These are phyloP conservation scores for Monascus ruber DNA, from an alignment of 2,329 filamentous ascomycete genomes.

Conservation along the genomic window DNA sequence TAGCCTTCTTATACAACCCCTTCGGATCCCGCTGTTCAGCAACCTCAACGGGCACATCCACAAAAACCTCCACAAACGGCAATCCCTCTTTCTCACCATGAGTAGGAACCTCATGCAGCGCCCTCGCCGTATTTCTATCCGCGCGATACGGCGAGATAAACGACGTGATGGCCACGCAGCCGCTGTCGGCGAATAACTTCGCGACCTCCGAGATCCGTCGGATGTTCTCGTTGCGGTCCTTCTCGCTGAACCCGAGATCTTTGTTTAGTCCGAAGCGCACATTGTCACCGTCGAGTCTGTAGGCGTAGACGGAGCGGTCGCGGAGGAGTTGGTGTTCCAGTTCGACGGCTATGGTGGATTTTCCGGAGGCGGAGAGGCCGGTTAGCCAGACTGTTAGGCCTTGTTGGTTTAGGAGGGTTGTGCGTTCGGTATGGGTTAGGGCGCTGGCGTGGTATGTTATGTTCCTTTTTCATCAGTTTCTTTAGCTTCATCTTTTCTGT, in stretches of 20 bases:
- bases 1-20: conserved; percentile 94
- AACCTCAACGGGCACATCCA: conserved; percentile 82
- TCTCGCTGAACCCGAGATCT: conserved; percentile 87
- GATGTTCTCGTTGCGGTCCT: conserved; percentile 95
- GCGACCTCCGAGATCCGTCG: conserved; percentile 91
- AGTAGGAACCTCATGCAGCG: conserved; percentile 58
- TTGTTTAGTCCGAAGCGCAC: conserved; percentile 97
- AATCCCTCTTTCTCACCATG: conserved; percentile 52
- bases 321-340: conserved; percentile 87
- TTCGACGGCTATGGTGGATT: conserved; percentile 92
- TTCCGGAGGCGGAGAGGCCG: conserved; percentile 88
- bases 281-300: conserved; percentile 96
- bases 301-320: conserved; percentile 64
- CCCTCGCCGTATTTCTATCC: conserved; percentile 71
- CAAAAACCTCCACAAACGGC: conserved; percentile 85
- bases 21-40: conserved; percentile 95
- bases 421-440: conserved; percentile 32
- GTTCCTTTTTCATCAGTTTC: conserved; percentile 21
- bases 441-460: conserved; percentile 36
- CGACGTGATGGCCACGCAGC: conserved; percentile 78
- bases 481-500: neutral
- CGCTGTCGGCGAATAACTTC: conserved; percentile 87
- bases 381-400: conserved; percentile 98
- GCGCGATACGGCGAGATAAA: conserved; percentile 94
- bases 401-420: conserved; percentile 57